Base-by-base conservation (phyloP, 192 early-diverging fungal genomes). In the Funneliformis geosporum region DNA sequence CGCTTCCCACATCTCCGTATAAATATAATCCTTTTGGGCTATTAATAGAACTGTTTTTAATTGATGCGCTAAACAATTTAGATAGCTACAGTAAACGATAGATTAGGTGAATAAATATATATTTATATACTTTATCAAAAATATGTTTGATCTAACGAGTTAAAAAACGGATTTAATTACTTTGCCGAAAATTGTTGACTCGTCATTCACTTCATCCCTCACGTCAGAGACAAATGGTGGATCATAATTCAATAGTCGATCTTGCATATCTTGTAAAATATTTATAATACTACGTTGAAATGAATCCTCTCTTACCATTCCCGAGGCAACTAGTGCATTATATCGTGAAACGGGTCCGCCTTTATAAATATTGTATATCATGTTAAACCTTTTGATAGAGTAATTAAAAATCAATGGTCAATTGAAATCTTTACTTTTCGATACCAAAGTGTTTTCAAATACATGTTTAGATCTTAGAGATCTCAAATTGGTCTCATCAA, bases 1-100 rank as follows among this genome's bases (percentile, higher is more conserved):
- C 98, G 0, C 96, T 96, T 27, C 95, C 95, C 5, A 96, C 94
- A 78, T 91, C 89, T 39, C 94, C 94, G 78, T 89, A 91, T 38
- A 92, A 79, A 76, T 91, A 92, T 68, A 93, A 38, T 39, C 88
- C 87, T 47, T 86, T 86, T 18, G 87, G 85, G 55, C 82, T 79
- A 28, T 84, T 79, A 27, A 76, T 76, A 18, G 78, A 40, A 33
- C 78, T 70, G 5, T 62, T 74, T 55, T 73, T 80, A 39, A 76
- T 71, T 60, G 80, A 68, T 1, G 21, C 10, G n/a, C 66, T n/a
- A 83, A 88, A 82, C 18, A 75, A 81, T 71, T 42, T 66, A 28
- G 75, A 77, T 61, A 81, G 0, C 71, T 81, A 42, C 8, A 66
- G 47, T 81, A 4, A 8, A 61, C 55, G 10, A 16, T 28, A 70